Base-by-base conservation (phyloP, 75 land plant genomes). In the Ceratopteris richardii region DNA sequence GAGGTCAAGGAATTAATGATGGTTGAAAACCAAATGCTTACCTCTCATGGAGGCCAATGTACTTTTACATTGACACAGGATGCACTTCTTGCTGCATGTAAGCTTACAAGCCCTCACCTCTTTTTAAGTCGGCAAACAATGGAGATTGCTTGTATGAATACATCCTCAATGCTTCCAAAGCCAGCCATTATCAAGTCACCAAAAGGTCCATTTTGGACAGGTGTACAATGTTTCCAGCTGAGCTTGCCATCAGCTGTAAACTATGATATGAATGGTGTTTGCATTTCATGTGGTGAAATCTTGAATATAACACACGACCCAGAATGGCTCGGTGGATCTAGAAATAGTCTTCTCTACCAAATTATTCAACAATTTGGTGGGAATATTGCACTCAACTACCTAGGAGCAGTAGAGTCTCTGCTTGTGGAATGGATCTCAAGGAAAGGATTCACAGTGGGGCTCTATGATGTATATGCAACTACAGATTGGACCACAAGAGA, bases 1-100 rank as follows among this genome's bases (percentile, higher is more conserved):
- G 99, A 95, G 40, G 77, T 74, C 25, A 2, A 72, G 17, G 86
- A 82, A 62, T 63, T 95, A 16, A 84, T 95, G 61, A 66, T 75
- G 20, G 84, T 90, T 46, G 81, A 83, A 58, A 68, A 84, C 14
- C 99, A 95, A 50, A 24, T 95, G 25, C 61, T 72, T 27, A 75
- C 79, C 69, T 86, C 88, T 0, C 88, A 83, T 31, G 71, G 60
- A 52, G 99, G 88, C 17, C 65, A 61, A 17, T 65, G 83, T 7
- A 84, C 82, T 27, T 43, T 95, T 53, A 78, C 83, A 36, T 48
- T 90, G 11, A 83, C 71, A 2, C 64, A 74, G 51, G 99, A 95
- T 72, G 65, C 86, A 0, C 56, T 82, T 50, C 58, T 95, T 47
- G 79, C 88, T 2, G 64, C 88, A 23, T 55, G 54, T 26, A 28